phyloP scores from a whole-genome alignment of 2,329 filamentous ascomycete species.

The Boeremia exigua region DNA sequence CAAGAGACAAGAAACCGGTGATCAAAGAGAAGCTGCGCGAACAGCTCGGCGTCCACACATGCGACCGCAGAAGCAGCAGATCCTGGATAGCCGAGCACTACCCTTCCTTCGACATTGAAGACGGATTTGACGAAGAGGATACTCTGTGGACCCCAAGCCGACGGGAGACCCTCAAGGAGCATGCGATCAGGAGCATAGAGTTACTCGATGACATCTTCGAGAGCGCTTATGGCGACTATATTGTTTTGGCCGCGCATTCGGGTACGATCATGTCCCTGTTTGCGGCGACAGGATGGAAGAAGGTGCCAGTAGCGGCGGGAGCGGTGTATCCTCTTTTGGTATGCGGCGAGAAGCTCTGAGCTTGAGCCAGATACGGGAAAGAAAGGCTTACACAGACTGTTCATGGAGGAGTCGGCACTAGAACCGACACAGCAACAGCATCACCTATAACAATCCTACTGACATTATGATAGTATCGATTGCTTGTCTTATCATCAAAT shows the following conservation, averaged over 20 bases:
- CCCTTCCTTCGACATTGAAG: slow-evolving; percentile 61
- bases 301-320: slow-evolving; percentile 19
- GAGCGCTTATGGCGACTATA: slow-evolving; percentile 49
- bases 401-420: too few relatives aligned
- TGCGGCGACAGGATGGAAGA: slow-evolving; percentile 53
- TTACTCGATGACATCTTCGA: slow-evolving; percentile 59
- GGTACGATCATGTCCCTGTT: slow-evolving; percentile 61
- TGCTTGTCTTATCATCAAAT: slow-evolving; percentile 1
- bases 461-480: not conserved
- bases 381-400: not conserved
- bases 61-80: slow-evolving; percentile 63
- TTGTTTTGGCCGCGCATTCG: slow-evolving; percentile 62
- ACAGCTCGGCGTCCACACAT: slow-evolving; percentile 68
- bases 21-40: slow-evolving; percentile 69
- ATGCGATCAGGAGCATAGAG: slow-evolving; percentile 9
- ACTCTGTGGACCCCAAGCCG: slow-evolving; percentile 48
- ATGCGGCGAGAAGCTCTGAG: not conserved
- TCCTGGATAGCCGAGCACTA: slow-evolving; percentile 58
- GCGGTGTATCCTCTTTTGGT: slow-evolving; percentile 23
- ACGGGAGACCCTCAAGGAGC: slow-evolving; percentile 17
- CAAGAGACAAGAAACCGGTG: slow-evolving; percentile 47
- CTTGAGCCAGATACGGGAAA: too few relatives aligned
- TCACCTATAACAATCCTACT: not conserved
- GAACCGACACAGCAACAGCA: not conserved
- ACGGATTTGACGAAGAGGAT: slow-evolving; percentile 63